Evolutionary conservation across 192 early-diverging fungal genomes (phyloP).

Genomic region (Backusella macrospora): DNA sequence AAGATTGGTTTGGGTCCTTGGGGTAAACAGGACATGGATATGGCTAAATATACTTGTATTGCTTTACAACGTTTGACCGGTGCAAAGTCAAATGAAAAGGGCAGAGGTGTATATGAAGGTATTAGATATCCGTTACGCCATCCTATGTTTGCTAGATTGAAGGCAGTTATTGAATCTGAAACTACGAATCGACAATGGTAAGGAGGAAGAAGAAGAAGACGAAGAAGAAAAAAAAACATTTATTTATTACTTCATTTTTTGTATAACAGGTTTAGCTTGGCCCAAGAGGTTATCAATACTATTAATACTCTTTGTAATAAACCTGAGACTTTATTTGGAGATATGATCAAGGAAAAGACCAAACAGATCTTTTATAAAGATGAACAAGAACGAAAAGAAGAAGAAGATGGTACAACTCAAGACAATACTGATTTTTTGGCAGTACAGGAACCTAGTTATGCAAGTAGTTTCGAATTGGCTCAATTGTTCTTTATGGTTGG

Average conservation of each 20-base stretch:
- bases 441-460: conserved; percentile 5
- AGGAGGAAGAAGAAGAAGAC: background rate
- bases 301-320: conserved; percentile 90
- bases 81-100: conserved; percentile 64
- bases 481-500: conserved; percentile 92
- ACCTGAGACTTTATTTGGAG: conserved; percentile 80
- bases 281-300: conserved; percentile 94
- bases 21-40: conserved; percentile 76
- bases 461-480: conserved; percentile 74
- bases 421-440: background rate
- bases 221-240: background rate
- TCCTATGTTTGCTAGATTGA: conserved; percentile 55
- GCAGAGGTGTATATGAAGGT: conserved; percentile 41
- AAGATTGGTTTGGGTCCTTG: conserved; percentile 83
- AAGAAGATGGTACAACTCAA: background rate
- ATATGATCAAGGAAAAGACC: conserved; percentile 75
- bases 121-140: conserved; percentile 57
- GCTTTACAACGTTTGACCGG: conserved; percentile 84
- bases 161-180: conserved; percentile 50
- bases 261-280: conserved; percentile 81
- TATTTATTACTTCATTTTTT: conserved; percentile 2
- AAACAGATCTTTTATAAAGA: conserved; percentile 58
- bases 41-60: conserved; percentile 93
- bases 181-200: conserved; percentile 58
- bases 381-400: background rate